These are phyloP conservation scores for Paramyrothecium sp. DNA, from an alignment of 2,329 filamentous ascomycete genomes.

Conservation along the genomic window DNA sequence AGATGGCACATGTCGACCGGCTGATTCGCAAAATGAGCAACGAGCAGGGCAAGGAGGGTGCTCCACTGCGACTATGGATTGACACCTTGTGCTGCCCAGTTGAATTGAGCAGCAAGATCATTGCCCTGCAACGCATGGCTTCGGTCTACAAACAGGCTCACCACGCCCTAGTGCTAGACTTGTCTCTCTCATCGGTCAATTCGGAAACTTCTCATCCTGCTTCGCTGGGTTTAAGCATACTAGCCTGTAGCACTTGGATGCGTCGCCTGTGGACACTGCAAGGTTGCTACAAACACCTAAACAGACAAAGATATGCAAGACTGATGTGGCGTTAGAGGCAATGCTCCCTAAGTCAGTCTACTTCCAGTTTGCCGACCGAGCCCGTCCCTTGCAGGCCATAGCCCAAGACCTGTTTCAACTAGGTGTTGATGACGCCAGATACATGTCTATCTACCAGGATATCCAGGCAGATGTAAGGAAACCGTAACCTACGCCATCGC, in stretches of 20 bases:
- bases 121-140: conserved; percentile 29
- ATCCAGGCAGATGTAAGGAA: neutral
- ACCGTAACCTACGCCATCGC: neutral
- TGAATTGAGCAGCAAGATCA: conserved; percentile 16
- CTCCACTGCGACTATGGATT: conserved; percentile 24
- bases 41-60: conserved; percentile 6
- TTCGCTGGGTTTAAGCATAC: conserved; percentile 26
- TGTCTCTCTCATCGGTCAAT: conserved; percentile 21
- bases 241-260: conserved; percentile 33
- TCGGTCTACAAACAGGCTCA: conserved; percentile 28
- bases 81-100: conserved; percentile 32
- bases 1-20: conserved; percentile 16
- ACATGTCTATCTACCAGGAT: neutral
- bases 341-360: conserved; percentile 25
- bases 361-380: conserved; percentile 28
- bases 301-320: neutral
- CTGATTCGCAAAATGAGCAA: conserved; percentile 19
- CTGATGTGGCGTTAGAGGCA: conserved; percentile 22
- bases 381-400: conserved; percentile 6
- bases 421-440: neutral
- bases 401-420: conserved; percentile 5
- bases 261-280: conserved; percentile 38
- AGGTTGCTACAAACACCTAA: conserved; percentile 8
- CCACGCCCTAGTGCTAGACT: conserved; percentile 31
- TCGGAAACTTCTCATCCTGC: conserved; percentile 8